Base-by-base conservation (phyloP, 2,329 filamentous ascomycete genomes). In the Epichloe bromicola region DNA sequence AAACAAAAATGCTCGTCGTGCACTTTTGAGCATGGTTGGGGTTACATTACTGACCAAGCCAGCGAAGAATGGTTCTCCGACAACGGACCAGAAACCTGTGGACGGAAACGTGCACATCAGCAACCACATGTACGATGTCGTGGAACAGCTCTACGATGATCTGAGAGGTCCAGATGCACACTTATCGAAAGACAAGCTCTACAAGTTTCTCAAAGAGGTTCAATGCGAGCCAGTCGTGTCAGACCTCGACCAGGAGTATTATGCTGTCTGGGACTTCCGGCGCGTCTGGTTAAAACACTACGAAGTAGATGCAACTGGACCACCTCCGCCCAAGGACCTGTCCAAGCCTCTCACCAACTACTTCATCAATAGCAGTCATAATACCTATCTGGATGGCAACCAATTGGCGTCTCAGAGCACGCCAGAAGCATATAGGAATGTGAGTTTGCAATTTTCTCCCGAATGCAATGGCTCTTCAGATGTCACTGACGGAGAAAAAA, bases 341-440 rank as follows among this genome's bases (percentile, higher is more conserved):
- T 76, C 76, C 0, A 79, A 77, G 49, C 86, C 88, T 4, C 74
- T 95, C 52, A 87, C 85, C 45, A 88, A 94, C 63, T 96, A 96
- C 70, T 96, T 88, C 66, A 90, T 96, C 64, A 95, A 85, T 55
- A 94, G 88, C 58, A 95, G 88, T 62, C 90, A 96, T 71, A 96
- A 96, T 64, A 96, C 90, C 0, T 96, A 95, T 65, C 73, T 95
- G 41, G 83, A 83, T 2, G 90, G 90, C 2, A 89, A 95, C 60
- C 91, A 96, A 67, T 74, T 93, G 40, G 83, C 80, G 54, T 88
- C 88, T 45, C 80, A 81, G 53, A 85, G 86, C 53, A 88, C 85
- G 30, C 80, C 84, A 0, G 82, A 89, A 51, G 81, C 85, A 12
- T 96, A 96, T 67, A 84, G 77, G 58, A 80, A 82, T 62, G 86